Evolutionary conservation across 176 grass and related monocot genomes (phyloP), one percentile per base, ranked within the genome.

Genomic region (Aegilops tauschii): DNA sequence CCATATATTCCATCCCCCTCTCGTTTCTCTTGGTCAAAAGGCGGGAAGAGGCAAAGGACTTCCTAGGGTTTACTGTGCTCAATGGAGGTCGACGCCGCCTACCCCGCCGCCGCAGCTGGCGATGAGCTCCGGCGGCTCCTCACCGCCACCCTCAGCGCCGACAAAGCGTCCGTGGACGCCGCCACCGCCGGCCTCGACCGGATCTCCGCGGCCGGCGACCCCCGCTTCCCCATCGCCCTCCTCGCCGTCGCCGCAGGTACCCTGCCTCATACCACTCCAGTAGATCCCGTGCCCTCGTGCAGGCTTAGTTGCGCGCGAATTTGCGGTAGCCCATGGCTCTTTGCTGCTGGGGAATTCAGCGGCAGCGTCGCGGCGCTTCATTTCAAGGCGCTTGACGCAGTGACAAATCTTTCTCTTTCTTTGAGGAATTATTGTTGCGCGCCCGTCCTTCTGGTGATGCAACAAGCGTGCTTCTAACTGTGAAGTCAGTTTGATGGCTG

Each of bases 181-280:
- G 87, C 93, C 40, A 89, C 87, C 35, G 91, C 87, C 5, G 89
- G 40, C 7, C 91, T 98, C 52, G 73, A 79, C 44, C 77, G 36
- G 65, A 71, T 90, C 65, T 87, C 93, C 18, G 58, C 62, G 14
- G 25, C 83, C 30, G 39, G 39, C 14, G 83, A 88, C 66, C 83
- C 89, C 31, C 39, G 64, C 32, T 98, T 95, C 85, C 87, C 95
- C 61, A 63, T 93, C 83, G 42, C 93, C 75, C 91, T 98, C 87
- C 93, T 95, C 58, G 91, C 82, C 79, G n/a, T 97, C 65, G 87
- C 93, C 45, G 79, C 93, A 92, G 95, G 95, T 95, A 40, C 12
- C 42, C 76, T 18, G 28, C 58, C 23, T 80, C n/a, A 1, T 37
- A 12, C 7, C 54, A 16, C 40, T 71, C 12, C 35, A 65, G 29